phyloP scores from a whole-genome alignment of 805 yeast genomes.

The Crinitomyces ghanaensis region DNA sequence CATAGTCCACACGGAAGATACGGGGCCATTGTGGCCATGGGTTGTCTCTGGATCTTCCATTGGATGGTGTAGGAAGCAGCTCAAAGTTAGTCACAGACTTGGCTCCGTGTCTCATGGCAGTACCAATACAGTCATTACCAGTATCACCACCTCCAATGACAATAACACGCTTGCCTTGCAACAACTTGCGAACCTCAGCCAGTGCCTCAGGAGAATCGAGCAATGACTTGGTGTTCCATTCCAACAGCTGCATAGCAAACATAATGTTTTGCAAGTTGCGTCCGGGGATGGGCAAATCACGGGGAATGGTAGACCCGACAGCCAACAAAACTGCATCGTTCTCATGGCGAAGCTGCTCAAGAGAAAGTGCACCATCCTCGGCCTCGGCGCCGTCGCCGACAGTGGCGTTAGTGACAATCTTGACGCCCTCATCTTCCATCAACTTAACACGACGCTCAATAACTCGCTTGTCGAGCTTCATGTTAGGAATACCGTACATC shows the following conservation, averaged over 20 bases:
- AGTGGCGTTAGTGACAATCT: conserved; percentile 62
- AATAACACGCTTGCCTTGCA: conserved; percentile 81
- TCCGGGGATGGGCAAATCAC: conserved; percentile 91
- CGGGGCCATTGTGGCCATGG: conserved; percentile 99
- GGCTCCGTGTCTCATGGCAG: conserved; percentile 95
- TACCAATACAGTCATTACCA: conserved; percentile 98
- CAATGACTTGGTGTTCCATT: conserved; percentile 81
- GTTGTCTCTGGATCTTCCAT: conserved; percentile 77
- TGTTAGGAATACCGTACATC: conserved; percentile 99
- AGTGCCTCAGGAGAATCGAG: conserved; percentile 70
- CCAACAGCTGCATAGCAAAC: conserved; percentile 88
- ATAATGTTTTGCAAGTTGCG: conserved; percentile 82
- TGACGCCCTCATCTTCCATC: conserved; percentile 81
- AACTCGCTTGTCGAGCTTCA: conserved; percentile 89
- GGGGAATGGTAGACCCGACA: conserved; percentile 92
- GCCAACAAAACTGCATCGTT: conserved; percentile 84
- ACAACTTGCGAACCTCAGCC: conserved; percentile 57
- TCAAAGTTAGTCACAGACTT: conserved; percentile 89
- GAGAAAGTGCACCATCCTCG: conserved; percentile 63
- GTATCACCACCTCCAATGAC: conserved; percentile 99
- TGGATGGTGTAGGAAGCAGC: conserved; percentile 85
- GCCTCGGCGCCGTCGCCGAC: conserved; percentile 83
- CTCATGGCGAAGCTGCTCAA: conserved; percentile 50
- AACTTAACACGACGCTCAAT: conserved; percentile 90
- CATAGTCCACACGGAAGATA: conserved; percentile 94